Percentiles rank a stretch among this genome's conserved stretches.
phyloP scores from a whole-genome alignment of 176 grass and related monocot genomes.

The Typha latifolia region DNA sequence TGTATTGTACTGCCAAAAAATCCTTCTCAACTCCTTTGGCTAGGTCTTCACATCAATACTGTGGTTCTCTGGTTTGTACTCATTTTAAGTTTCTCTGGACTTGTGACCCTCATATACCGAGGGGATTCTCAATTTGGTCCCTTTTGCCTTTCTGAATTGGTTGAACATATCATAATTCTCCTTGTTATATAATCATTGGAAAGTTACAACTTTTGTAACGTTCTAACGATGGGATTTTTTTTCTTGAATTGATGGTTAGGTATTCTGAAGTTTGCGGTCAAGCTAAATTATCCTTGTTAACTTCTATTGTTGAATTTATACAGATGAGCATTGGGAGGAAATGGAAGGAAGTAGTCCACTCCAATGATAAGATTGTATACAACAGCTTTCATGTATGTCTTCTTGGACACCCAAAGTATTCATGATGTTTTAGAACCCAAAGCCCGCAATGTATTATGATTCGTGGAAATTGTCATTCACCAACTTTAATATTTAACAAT shows the following conservation, averaged over 20 bases:
- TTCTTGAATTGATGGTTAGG: not conserved
- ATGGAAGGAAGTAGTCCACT: slow-evolving; percentile 96
- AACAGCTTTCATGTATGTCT: slow-evolving; percentile 74
- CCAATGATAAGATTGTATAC: slow-evolving; percentile 87
- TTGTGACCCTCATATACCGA: no score
- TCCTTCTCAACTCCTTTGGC: no score
- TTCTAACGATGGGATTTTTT: no score
- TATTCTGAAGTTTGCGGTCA: not conserved
- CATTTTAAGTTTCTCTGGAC: no score
- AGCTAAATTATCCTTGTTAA: no score
- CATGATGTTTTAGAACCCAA: not conserved
- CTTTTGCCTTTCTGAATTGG: no score
- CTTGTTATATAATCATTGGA: not conserved
- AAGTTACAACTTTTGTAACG: not conserved
- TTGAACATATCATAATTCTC: no score
- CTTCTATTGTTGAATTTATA: not conserved
- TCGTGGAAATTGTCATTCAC: not conserved
- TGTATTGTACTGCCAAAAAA: no score
- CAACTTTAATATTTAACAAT: not conserved
- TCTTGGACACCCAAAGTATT: slow-evolving; percentile 5
- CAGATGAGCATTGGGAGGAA: slow-evolving; percentile 96
- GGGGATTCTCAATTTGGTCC: no score
- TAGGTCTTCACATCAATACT: no score
- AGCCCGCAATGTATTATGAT: not conserved
- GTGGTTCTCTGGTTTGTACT: no score